Percentiles rank a stretch among this genome's conserved stretches.
Conservation (phyloP, 2,329 filamentous ascomycete species). For the Aotearoamyces nothofagi region DNA sequence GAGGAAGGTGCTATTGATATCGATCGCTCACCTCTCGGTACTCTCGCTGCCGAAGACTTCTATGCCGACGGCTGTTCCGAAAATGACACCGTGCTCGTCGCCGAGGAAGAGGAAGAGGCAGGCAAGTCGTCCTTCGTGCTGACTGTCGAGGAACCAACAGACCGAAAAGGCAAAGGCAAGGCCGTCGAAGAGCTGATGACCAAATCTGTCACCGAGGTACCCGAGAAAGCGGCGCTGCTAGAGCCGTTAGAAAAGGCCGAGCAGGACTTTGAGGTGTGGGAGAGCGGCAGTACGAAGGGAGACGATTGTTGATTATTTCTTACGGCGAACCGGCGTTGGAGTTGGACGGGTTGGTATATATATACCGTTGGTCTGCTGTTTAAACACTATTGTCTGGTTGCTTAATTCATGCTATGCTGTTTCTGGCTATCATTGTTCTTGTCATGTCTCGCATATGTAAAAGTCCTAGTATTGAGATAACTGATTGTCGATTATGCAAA, state of each 20-base stretch:
- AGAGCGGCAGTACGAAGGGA: slow-evolving; percentile 50
- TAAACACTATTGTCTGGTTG: no score
- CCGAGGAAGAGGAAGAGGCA: slow-evolving; percentile 39
- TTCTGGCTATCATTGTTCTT: no score
- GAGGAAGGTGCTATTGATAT: slow-evolving; percentile 47
- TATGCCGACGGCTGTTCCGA: slow-evolving; percentile 52
- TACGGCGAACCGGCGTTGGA: no score
- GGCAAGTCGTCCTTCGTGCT: slow-evolving; percentile 16
- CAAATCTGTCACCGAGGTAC: slow-evolving; percentile 20
- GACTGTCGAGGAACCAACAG: slow-evolving; percentile 13
- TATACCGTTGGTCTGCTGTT: no score
- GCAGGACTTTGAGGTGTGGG: slow-evolving; percentile 54
- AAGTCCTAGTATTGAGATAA: no score
- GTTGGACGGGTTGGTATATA: no score
- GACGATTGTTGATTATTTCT: no score
- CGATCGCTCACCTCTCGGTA: slow-evolving; percentile 47
- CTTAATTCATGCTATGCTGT: no score
- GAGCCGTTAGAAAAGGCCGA: slow-evolving; percentile 41
- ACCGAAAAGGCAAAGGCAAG: slow-evolving; percentile 12
- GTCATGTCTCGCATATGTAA: no score
- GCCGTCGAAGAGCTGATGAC: slow-evolving; percentile 23
- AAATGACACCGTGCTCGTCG: slow-evolving; percentile 42
- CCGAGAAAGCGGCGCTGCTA: slow-evolving; percentile 30
- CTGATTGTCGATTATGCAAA: no score
- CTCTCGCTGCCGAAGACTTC: slow-evolving; percentile 52